phyloP scores from a whole-genome alignment of 1,139 yeast species.

The Magnusiomyces ingens region DNA sequence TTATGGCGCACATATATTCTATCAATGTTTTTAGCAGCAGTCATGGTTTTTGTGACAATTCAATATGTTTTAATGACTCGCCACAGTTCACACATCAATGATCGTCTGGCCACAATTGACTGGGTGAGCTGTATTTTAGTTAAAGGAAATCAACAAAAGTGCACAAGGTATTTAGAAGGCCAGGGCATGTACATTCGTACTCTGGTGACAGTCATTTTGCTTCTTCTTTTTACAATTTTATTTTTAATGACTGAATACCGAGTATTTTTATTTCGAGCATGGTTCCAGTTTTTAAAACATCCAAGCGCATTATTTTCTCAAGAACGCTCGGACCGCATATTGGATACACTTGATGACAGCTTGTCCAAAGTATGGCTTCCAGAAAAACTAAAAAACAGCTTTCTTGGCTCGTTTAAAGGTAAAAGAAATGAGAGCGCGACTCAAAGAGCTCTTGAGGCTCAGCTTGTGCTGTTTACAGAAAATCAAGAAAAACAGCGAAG shows the following conservation, averaged over 20 bases:
- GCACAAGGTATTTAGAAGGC: constrained; percentile 10
- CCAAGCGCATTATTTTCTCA: constrained; percentile 10
- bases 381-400: constrained; percentile 12
- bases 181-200: constrained; percentile 13
- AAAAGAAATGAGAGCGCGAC: constrained; percentile 1
- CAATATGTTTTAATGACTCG: constrained; percentile 11
- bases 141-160: neutral
- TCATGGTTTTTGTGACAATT: constrained; percentile 14
- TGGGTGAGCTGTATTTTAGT: constrained; percentile 14
- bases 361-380: constrained; percentile 13
- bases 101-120: constrained; percentile 13
- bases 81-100: constrained; percentile 4
- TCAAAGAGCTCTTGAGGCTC: constrained; percentile 1
- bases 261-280: constrained; percentile 10
- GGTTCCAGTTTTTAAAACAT: constrained; percentile 11
- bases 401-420: constrained; percentile 3
- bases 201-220: constrained; percentile 10
- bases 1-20: constrained; percentile 20
- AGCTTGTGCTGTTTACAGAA: neutral
- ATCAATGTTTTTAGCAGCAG: constrained; percentile 14
- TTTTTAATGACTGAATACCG: constrained; percentile 15
- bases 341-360: constrained; percentile 14
- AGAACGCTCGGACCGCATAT: constrained; percentile 11
- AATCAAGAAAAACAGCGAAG: neutral
- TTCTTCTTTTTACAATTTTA: constrained; percentile 11